Evolutionary conservation across 768 basidiomycete genomes (phyloP), one percentile per base, ranked within the genome.

Genomic region (Polyporus arcularius): DNA sequence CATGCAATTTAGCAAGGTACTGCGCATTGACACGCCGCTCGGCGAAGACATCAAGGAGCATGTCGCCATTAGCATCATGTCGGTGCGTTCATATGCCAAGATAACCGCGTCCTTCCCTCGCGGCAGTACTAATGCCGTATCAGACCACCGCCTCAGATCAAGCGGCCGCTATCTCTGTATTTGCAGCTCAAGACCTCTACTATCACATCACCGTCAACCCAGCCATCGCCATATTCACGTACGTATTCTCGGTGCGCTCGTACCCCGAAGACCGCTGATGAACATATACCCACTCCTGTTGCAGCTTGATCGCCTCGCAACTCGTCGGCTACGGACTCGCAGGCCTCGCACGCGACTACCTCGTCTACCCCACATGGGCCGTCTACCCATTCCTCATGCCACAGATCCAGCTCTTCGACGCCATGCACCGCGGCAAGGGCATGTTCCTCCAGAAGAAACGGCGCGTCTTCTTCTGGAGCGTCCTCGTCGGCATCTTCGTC

Each of bases 361-460:
- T 82, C 40, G 80, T 85, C 12, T 82, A 82, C 41, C 76, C 83
- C 0, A 82, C 79, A 18, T 80, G 76, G 58, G 74, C 76, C 31
- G 79, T 77, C 60, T 82, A 73, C 74, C 82, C 76, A 30, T 59
- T 65, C 56, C 67, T 77, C 28, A 69, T 79, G 58, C 77, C 76
- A 1, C 74, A 72, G 18, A 75, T 77, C 2, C 78, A 79, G 62
- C 71, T 80, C 7, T 80, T 79, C 60, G 77, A 79, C 49, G 75
- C 76, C 1, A 70, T 80, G 16, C 78, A 80, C 64, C 73, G 75
- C 40, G 79, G 78, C n/a, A 73, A 79, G 67, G 72, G 65, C 14
- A 68, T 72, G 56, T 64, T 72, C 64, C 56, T 66, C 26, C 74
- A 67, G 72, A 73, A 63, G 67, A 78, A 71, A 69, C 76, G 70